These are phyloP conservation scores for Carex cristatella DNA, from an alignment of 176 grass and related monocot species.

Conservation along the genomic window DNA sequence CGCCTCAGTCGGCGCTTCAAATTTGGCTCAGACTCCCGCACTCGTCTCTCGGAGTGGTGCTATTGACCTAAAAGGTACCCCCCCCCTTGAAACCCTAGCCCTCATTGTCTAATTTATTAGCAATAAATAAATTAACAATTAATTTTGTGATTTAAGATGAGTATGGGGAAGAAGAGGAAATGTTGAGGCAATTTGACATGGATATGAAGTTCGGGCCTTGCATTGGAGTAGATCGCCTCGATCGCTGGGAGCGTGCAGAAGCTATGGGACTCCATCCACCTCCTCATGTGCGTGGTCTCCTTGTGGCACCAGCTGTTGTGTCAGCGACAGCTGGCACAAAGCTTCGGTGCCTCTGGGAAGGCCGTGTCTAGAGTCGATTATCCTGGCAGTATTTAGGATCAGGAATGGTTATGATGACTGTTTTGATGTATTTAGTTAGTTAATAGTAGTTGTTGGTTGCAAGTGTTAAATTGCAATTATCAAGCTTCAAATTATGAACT, in stretches of 20 bases:
- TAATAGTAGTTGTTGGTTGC: neutral
- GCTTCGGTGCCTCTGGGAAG: slow-evolving; percentile 21
- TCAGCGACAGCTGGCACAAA: neutral
- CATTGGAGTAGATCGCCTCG: neutral
- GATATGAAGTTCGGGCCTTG: slow-evolving; percentile 22
- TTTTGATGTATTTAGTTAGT: neutral
- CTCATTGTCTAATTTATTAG: neutral
- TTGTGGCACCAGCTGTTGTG: neutral
- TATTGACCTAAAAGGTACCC: slow-evolving; percentile 23
- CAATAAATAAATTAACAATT: neutral
- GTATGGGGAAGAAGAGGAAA: slow-evolving; percentile 12
- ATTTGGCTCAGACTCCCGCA: slow-evolving; percentile 14
- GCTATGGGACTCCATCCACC: slow-evolving; percentile 15
- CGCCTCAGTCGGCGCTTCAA: too few species aligned
- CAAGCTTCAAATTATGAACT: neutral
- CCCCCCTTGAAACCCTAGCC: neutral
- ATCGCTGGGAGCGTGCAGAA: slow-evolving; percentile 10
- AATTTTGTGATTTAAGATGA: neutral
- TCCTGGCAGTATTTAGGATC: neutral
- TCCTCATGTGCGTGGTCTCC: neutral
- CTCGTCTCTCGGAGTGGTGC: slow-evolving; percentile 9
- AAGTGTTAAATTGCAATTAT: neutral
- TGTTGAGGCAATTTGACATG: slow-evolving; percentile 16
- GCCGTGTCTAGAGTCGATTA: neutral
- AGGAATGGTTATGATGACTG: neutral